Evolutionary conservation across 306 rosid species (phyloP), one percentile per base, ranked within the genome.

Genomic region (Coriaria nepalensis): DNA sequence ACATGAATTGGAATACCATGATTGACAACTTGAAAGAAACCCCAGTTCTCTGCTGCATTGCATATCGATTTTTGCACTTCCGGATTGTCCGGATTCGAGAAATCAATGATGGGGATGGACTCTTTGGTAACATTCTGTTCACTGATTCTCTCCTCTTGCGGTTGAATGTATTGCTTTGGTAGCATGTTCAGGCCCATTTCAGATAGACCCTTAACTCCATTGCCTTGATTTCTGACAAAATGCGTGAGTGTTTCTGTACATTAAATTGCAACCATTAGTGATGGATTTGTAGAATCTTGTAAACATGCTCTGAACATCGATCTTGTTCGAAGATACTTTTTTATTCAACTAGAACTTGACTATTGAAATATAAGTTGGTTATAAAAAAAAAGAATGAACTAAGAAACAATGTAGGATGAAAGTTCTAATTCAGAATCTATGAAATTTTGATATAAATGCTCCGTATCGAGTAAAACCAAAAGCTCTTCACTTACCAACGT

Each of bases 1-100:
- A 74, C 74, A 46, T 63, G 53, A 2, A 56, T 5, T 9, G 86
- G 74, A 13, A 81, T 72, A 2, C 86, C 93, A 46, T 78, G 93
- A 29, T 78, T 75, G 10, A 64, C 53, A 9, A 81, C 33, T 40
- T 75, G 93, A 42, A 81, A 81, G 62, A 81, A 78, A 0, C 86
- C 86, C 80, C 80, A 81, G 11, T 62, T 75, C 59, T 72, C 74
- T 13, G 93, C 85, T 0, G 82, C 93, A 37, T 67, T 62, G 47
- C 86, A 74, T 9, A 81, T 67, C 5, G 62, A 47, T 4, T 77
- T 63, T 6, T 6, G 39, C 2, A 61, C 64, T 36, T 72, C 33
- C 10, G 60, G 62, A 32, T 74, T 76, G 7, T 60, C 70, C 66
- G 63, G 60, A 5, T 64, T 64, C 7, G 72, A 62, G 76, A 75